Conservation (phyloP, 2,329 filamentous ascomycete genomes). For the Penicillium sclerotiorum region DNA sequence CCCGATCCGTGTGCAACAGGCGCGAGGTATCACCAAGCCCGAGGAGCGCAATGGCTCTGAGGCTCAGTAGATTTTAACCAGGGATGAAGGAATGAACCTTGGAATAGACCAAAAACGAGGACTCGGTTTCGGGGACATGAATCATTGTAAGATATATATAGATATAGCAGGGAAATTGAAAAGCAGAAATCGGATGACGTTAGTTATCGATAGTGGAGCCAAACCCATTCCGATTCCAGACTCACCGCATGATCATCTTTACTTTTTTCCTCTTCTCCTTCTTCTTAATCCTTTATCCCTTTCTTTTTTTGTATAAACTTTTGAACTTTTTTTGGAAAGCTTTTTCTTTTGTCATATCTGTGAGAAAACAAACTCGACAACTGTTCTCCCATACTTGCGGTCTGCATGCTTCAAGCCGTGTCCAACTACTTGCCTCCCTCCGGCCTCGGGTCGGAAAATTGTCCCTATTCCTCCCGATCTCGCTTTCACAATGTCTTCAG, state of each 20-base stretch:
- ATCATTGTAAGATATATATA: slow-evolving; percentile 4
- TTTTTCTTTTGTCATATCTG: neutral
- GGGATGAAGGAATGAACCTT: too few species aligned
- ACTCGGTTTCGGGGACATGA: neutral
- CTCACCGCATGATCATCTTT: slow-evolving; percentile 23
- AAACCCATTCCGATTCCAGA: slow-evolving; percentile 22
- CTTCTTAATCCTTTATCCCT: neutral
- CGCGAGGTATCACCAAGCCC: slow-evolving; percentile 32
- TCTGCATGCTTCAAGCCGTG: slow-evolving; percentile 9
- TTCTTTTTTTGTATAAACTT: neutral
- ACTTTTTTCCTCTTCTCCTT: slow-evolving; percentile 6
- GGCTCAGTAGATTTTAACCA: neutral
- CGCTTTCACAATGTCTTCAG: slow-evolving; percentile 21
- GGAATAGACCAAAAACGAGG: too few species aligned
- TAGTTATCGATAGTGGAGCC: slow-evolving; percentile 24
- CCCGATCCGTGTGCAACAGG: slow-evolving; percentile 42
- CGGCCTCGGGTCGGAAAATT: slow-evolving; percentile 19
- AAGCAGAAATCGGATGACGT: slow-evolving; percentile 25
- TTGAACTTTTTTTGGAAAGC: neutral
- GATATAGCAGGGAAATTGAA: slow-evolving; percentile 3
- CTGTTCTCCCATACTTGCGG: neutral
- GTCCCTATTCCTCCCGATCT: slow-evolving; percentile 26
- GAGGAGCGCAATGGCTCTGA: slow-evolving; percentile 2
- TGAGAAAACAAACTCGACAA: neutral
- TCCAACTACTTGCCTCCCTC: slow-evolving; percentile 9